Conservation (phyloP, 208 protist genomes). For the Leishmania turanica region DNA sequence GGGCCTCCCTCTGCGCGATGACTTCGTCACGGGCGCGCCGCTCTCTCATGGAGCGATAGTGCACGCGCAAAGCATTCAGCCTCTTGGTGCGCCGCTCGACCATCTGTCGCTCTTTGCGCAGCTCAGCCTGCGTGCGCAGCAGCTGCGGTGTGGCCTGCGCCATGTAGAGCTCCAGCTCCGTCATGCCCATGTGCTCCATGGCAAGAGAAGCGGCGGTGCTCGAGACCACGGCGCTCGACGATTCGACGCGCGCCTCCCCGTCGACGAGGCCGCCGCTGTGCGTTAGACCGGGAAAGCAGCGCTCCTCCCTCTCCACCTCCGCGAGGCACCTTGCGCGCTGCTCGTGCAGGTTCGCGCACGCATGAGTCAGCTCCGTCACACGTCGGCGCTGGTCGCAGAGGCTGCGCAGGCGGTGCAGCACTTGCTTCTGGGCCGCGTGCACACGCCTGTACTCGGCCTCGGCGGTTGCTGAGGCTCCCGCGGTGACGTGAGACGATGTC, state of each 20-base stretch:
- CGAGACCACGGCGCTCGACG: background rate
- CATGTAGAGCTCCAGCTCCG: conserved; percentile 81
- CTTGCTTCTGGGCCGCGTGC: conserved; percentile 52
- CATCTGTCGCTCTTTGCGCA: conserved; percentile 54
- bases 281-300: conserved; percentile 42
- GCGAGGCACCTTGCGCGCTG: conserved; percentile 40
- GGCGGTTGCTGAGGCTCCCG: conserved; percentile 5
- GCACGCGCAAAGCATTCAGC: conserved; percentile 40
- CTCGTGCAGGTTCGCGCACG: conserved; percentile 67
- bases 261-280: conserved; percentile 9
- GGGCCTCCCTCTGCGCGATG: conserved; percentile 7
- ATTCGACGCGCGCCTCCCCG: background rate
- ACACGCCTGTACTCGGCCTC: conserved; percentile 29
- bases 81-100: conserved; percentile 45
- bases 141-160: conserved; percentile 53
- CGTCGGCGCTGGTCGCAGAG: conserved; percentile 41
- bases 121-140: conserved; percentile 43
- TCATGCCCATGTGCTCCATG: conserved; percentile 59
- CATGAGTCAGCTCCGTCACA: conserved; percentile 49
- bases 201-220: conserved; percentile 14
- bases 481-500: background rate
- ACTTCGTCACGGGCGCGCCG: conserved; percentile 17
- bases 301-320: conserved; percentile 57
- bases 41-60: conserved; percentile 46
- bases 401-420: conserved; percentile 47